Base-by-base conservation (phyloP, 371 early-diverging fungal genomes). In the Rhizopus arrhizus region DNA sequence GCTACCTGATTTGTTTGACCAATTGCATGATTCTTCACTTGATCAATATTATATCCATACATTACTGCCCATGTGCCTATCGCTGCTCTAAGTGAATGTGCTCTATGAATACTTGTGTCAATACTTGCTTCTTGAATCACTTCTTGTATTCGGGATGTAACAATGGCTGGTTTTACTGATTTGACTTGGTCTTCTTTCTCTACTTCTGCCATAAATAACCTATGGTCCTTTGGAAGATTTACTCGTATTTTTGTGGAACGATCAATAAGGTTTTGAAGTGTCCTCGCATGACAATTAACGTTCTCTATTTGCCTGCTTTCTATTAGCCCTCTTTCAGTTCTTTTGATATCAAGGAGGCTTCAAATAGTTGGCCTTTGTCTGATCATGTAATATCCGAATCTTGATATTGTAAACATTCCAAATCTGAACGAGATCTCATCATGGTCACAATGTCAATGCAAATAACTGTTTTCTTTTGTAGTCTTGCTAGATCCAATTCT, bases 81-180 rank as follows among this genome's bases (percentile, higher is more conserved):
- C 0, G 57, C 57, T 46, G 57, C 6, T n/a, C 45, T 12, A 15
- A 47, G 9, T 3, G 47, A 46, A 36, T 45, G 36, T 8, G 57
- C 47, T 33, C 15, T 56, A 11, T 56, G 34, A 0, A 33, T 6
- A 3, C 10, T 10, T 29, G 10, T 28, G 22, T 45, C n/a, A 9
- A 65, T 50, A 7, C 65, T 56, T 16, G 56, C 65, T 22, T 34
- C 4, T 7, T 5, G 0, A 60, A 65, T 65, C 6, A 43, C 29
- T 4, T 3, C 4, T 47, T 59, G 32, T 2, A 65, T 31, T 56
- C 65, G 56, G 16, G 5, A 45, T 0, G 59, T 55, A 4, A 29
- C 16, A 16, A 56, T 60, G 0, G 10, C 16, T 4, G 59, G 60
- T 29, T n/a, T 5, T 4, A 50, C 15, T 32, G 50, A 33, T 22